Conservation (phyloP, 2,329 filamentous ascomycete genomes). For the Pezicula rhizophila region DNA sequence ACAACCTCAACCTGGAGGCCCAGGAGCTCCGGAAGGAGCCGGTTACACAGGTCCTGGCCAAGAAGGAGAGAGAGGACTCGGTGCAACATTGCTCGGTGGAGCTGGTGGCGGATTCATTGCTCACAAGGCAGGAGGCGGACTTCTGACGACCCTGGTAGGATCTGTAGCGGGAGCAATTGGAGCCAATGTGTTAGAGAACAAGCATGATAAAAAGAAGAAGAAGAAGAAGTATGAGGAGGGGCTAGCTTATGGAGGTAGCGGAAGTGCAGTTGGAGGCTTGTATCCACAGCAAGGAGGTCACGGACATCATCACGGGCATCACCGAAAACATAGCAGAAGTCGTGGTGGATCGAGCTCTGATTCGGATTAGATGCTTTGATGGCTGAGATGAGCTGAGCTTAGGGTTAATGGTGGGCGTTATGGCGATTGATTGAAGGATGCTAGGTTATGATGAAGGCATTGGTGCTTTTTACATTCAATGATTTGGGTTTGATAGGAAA, state of each 20-base stretch:
- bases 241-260: conserved; percentile 3
- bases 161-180: conserved; percentile 48
- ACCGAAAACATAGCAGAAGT: conserved; percentile 11
- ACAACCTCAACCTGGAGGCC: conserved; percentile 5
- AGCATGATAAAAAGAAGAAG: conserved; percentile 32
- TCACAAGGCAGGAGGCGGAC: conserved; percentile 48
- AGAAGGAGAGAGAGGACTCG: conserved; percentile 48
- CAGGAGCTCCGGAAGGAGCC: conserved; percentile 8
- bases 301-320: conserved; percentile 10
- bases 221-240: conserved; percentile 18
- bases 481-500: no score
- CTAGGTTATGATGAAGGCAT: background rate
- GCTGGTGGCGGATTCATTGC: conserved; percentile 47
- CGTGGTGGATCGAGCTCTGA: conserved; percentile 4
- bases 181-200: conserved; percentile 45
- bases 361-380: conserved; percentile 4
- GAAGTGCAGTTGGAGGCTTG: conserved; percentile 13
- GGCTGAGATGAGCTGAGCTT: background rate
- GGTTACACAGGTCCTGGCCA: conserved; percentile 14
- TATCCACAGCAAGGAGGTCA: conserved; percentile 10
- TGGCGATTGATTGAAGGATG: background rate
- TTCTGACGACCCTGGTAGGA: conserved; percentile 46
- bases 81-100: conserved; percentile 47
- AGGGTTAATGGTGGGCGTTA: background rate
- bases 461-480: no score